These are phyloP conservation scores for Leccinum boreale DNA, from an alignment of 768 basidiomycete species.

Conservation along the genomic window DNA sequence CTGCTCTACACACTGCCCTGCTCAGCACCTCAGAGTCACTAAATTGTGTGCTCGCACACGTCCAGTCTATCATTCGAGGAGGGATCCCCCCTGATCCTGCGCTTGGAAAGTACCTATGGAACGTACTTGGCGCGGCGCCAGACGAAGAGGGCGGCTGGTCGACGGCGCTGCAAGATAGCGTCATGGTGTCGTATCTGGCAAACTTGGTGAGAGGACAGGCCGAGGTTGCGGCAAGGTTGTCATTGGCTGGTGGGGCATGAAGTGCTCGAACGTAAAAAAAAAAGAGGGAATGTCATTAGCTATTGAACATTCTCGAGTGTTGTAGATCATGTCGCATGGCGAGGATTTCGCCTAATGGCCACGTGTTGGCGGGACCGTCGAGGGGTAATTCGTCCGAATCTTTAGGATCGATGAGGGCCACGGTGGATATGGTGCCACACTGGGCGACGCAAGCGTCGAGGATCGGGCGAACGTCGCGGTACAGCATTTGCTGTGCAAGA, in stretches of 20 bases:
- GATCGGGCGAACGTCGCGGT: slow-evolving; percentile 67
- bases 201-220: slow-evolving; percentile 92
- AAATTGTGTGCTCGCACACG: slow-evolving; percentile 82
- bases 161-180: slow-evolving; percentile 78
- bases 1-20: slow-evolving; percentile 46
- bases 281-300: slow-evolving; percentile 33
- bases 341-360: slow-evolving; percentile 95
- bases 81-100: slow-evolving; percentile 76
- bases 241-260: slow-evolving; percentile 51
- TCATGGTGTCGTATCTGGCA: slow-evolving; percentile 94
- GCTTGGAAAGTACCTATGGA: slow-evolving; percentile 88
- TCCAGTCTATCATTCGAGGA: slow-evolving; percentile 76
- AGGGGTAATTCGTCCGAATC: slow-evolving; percentile 23
- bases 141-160: slow-evolving; percentile 77
- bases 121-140: slow-evolving; percentile 70
- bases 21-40: slow-evolving; percentile 71
- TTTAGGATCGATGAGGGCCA: slow-evolving; percentile 28
- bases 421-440: slow-evolving; percentile 50
- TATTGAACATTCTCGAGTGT: slow-evolving; percentile 97
- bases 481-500: slow-evolving; percentile 80
- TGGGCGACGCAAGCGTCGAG: slow-evolving; percentile 51
- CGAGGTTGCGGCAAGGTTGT: slow-evolving; percentile 85
- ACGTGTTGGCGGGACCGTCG: slow-evolving; percentile 79
- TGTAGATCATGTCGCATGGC: slow-evolving; percentile 88
- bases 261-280: not conserved